Base-by-base conservation (phyloP, 306 rosid genomes). In the Leucaena leucocephala region DNA sequence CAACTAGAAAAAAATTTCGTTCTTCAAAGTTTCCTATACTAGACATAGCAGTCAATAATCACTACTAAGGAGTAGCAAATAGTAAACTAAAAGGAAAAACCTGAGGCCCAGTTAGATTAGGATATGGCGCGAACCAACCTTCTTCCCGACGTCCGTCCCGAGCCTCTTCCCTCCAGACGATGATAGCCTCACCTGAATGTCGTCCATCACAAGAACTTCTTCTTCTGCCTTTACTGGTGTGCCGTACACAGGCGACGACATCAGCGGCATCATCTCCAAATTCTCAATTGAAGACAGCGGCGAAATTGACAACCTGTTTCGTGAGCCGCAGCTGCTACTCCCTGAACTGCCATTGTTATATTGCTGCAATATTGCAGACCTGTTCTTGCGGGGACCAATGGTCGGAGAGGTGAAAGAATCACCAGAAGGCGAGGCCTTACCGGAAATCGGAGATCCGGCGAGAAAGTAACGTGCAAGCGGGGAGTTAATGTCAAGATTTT, bases 171-270 rank as follows among this genome's bases (percentile, higher is more conserved):
- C 83, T 27, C 79, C 83, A 1, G 82, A 57, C 38, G 27, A 22
- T 1, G 79, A 22, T 1, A 77, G 62, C 71, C 78, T 84, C 76
- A 92, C 88, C 61, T 72, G 86, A 76, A 92, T 84, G 9, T 82
- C 97, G 81, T 92, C 93, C 84, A 92, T 92, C 69, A 92, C 94
- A 39, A 92, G 39, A 35, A 86, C 89, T 54, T 92, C 97, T 65
- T 92, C 97, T 2, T 85, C 91, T 12, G 67, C 88, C 82, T 85
- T 84, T 19, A 87, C 87, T 22, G 88, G 90, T 55, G 92, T 75
- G 58, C 90, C 10, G 81, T 86, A 91, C 50, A 65, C 58, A 21
- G 74, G 63, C 79, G 89, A 81, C 62, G 92, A 71, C 81, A 68
- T 54, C 8, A 54, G 78, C 66, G 80, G 59, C 65, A 78, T 19